Evolutionary conservation across 768 basidiomycete genomes (phyloP), one percentile per base, ranked within the genome.

Genomic region (Suillus americanus): DNA sequence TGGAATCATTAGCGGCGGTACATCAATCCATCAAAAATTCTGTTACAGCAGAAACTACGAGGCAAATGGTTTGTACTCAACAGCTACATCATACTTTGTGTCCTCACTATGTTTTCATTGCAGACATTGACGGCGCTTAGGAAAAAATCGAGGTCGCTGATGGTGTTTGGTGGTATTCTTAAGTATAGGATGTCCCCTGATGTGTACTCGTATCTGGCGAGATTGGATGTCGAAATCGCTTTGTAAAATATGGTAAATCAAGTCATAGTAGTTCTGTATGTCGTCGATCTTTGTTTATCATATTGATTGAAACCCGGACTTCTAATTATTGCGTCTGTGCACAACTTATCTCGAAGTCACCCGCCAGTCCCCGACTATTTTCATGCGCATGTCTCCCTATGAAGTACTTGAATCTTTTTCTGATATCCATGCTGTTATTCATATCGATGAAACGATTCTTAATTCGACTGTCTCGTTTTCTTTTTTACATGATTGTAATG

Each of bases 151-250:
- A 81, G 94, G 62, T 89, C 92, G 7, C 73, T 97, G 63, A 94
- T 95, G 85, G 85, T 94, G 63, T 97, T 94, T 77, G 94, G 91
- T 37, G 91, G 91, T 30, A 89, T 93, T 66, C 79, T 96, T 62
- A 90, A 92, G 70, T 96, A 95, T 75, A 85, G 94, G 65, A 89
- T 97, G 87, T 91, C 91, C 38, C 88, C 91, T 25, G 94, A 97
- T 73, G 89, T 95, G 65, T 95, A 96, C 78, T 90, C 90, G 38
- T 93, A 95, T 75, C 81, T 97, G 62, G 91, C 92, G 14, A 81
- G 92, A 64, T 72, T 94, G 67, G 94, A 95, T 68, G 93, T 95
- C 1, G 92, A 93, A 77, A 91, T 93, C 68, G 89, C 91, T 25
- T 80, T 93, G 71, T 92, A 62, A 63, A 28, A 41, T 45, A 45